A percentile compares a stretch with the other conserved stretches of the same genome.
Evolutionary conservation across 805 yeast species (phyloP).

Genomic region (Spencermartinsiella europaea): DNA sequence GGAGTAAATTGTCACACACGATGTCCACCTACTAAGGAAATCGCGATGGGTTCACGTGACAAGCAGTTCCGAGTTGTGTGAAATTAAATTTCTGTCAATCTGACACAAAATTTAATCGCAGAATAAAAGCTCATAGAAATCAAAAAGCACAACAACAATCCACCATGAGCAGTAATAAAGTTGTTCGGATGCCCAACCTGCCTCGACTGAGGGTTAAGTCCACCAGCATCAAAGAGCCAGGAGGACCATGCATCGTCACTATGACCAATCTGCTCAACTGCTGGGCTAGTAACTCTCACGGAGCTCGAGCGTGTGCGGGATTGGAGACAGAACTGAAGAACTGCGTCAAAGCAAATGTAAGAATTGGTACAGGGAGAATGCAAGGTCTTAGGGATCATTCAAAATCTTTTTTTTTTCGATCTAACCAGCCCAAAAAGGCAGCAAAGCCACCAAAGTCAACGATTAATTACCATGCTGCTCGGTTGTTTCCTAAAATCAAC

Average conservation of each 20-base stretch:
- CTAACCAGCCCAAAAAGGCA: slow-evolving; percentile 9
- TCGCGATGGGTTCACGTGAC: no score
- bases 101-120: no score
- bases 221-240: slow-evolving; percentile 49
- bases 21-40: no score
- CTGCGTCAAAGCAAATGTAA: slow-evolving; percentile 53
- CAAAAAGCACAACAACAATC: no score
- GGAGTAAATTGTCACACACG: no score
- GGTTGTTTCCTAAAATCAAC: slow-evolving; percentile 44
- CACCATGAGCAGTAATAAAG: slow-evolving; percentile 12
- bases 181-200: slow-evolving; percentile 55
- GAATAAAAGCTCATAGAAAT: no score
- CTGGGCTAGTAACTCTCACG: slow-evolving; percentile 95
- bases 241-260: slow-evolving; percentile 70
- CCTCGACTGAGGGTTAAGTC: slow-evolving; percentile 68
- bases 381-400: no score
- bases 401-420: background rate
- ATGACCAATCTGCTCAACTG: slow-evolving; percentile 86
- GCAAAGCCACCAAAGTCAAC: slow-evolving; percentile 34
- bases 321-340: slow-evolving; percentile 65
- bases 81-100: no score
- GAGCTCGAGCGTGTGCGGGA: slow-evolving; percentile 57
- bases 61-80: no score
- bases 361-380: slow-evolving; percentile 13
- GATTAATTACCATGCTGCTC: slow-evolving; percentile 49